Evolutionary conservation across 306 rosid species (phyloP).

Genomic region (Luffa aegyptiaca): DNA sequence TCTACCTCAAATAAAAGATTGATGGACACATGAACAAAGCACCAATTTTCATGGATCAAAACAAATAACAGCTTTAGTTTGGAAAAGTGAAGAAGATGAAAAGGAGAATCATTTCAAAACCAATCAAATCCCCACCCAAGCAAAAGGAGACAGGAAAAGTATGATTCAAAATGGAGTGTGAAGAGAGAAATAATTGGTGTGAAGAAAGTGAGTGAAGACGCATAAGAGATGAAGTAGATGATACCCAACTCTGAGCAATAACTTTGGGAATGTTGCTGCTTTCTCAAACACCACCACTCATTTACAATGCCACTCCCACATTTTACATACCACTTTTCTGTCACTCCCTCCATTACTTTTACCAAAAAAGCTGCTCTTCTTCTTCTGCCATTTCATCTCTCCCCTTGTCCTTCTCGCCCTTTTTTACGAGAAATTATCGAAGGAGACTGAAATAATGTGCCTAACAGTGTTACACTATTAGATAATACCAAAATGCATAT

Average conservation of each 20-base stretch:
- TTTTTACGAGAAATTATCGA: too few relatives aligned
- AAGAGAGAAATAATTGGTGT: neutral
- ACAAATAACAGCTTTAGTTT: neutral
- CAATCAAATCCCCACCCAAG: neutral
- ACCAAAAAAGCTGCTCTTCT: neutral
- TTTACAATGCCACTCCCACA: neutral
- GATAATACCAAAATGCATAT: too few relatives aligned
- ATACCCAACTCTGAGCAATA: neutral
- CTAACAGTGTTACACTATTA: too few relatives aligned
- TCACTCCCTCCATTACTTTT: neutral
- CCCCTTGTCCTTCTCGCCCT: neutral
- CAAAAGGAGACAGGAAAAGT: neutral
- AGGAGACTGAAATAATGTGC: too few relatives aligned
- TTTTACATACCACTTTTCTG: neutral
- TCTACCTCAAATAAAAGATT: neutral
- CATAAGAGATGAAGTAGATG: neutral
- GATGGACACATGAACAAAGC: neutral
- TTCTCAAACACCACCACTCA: constrained; percentile 5
- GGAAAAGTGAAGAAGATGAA: neutral
- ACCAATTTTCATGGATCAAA: neutral
- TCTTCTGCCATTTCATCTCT: neutral
- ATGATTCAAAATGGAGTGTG: neutral
- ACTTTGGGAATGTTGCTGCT: neutral
- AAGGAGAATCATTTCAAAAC: neutral
- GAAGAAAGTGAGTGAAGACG: neutral